Evolutionary conservation across 768 basidiomycete genomes (phyloP).

Genomic region (Russula lepida): DNA sequence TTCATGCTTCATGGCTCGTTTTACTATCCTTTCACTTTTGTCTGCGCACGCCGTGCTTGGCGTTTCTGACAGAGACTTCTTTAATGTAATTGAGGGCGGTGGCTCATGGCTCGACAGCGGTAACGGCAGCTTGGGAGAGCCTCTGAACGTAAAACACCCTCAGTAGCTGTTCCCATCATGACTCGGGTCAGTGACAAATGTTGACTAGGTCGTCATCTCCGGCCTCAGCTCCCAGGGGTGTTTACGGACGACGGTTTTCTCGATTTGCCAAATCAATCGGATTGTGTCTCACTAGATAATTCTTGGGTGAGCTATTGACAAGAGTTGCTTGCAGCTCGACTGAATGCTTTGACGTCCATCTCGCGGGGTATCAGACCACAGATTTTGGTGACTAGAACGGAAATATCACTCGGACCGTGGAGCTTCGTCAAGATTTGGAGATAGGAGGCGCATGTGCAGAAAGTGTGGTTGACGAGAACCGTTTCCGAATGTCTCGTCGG

Average conservation of each 20-base stretch:
- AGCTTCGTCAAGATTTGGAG: slow-evolving; percentile 34
- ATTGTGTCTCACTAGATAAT: slow-evolving; percentile 36
- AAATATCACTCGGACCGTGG: slow-evolving; percentile 35
- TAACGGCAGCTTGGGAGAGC: slow-evolving; percentile 33
- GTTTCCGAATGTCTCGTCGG: slow-evolving; percentile 48
- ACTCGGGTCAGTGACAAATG: not conserved
- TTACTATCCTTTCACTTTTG: slow-evolving; percentile 16
- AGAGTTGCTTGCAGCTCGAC: slow-evolving; percentile 31
- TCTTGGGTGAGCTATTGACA: slow-evolving; percentile 5
- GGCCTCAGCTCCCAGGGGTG: slow-evolving; percentile 49
- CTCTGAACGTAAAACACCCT: slow-evolving; percentile 34
- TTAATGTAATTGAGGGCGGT: slow-evolving; percentile 30
- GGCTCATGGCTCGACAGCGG: slow-evolving; percentile 39
- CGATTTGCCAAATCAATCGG: slow-evolving; percentile 53
- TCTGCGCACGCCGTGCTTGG: slow-evolving; percentile 9
- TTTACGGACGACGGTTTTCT: slow-evolving; percentile 48
- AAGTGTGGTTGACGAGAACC: slow-evolving; percentile 39
- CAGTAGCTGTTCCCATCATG: not conserved
- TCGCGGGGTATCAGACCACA: slow-evolving; percentile 32
- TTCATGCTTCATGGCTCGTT: slow-evolving; percentile 11
- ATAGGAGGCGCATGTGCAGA: slow-evolving; percentile 42
- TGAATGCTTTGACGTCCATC: slow-evolving; percentile 35
- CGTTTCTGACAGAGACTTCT: slow-evolving; percentile 26
- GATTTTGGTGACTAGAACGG: slow-evolving; percentile 45
- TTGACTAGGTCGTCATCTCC: slow-evolving; percentile 51